Evolutionary conservation across 257 asterid genomes (phyloP).

Genomic region (Salvia splendens): DNA sequence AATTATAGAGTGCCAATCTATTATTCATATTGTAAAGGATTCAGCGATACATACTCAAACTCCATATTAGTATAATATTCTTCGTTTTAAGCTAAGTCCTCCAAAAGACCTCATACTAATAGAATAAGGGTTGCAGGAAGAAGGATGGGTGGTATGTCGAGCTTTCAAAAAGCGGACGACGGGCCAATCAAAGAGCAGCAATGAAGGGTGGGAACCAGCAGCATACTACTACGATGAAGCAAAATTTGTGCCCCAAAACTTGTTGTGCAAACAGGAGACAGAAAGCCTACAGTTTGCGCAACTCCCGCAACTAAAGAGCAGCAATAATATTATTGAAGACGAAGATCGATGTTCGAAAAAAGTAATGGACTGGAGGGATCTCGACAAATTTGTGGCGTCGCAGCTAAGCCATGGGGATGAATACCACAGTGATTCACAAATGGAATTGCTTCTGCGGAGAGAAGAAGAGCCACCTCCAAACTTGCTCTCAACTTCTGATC

Average conservation of each 20-base stretch:
- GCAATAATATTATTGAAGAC: conserved; percentile 25
- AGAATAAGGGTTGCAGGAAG: conserved; percentile 3
- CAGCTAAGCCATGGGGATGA: conserved; percentile 74
- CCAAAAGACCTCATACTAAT: too few relatives aligned
- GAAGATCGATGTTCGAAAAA: conserved; percentile 21
- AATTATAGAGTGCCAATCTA: too few relatives aligned
- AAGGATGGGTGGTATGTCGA: conserved; percentile 28
- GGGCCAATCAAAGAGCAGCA: neutral
- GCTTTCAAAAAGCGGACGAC: conserved; percentile 25
- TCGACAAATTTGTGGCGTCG: conserved; percentile 84
- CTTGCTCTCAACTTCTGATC: conserved; percentile 3
- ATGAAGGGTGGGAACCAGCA: neutral
- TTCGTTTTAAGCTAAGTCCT: too few relatives aligned
- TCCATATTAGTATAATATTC: neutral
- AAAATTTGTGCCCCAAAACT: neutral
- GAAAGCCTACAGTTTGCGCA: conserved; percentile 48
- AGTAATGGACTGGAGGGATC: conserved; percentile 76
- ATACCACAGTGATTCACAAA: conserved; percentile 4
- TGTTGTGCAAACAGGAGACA: conserved; percentile 50
- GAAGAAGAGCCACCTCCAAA: neutral
- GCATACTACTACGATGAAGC: conserved; percentile 6
- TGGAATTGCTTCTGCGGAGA: conserved; percentile 19
- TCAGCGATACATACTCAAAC: neutral
- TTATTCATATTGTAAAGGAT: too few relatives aligned
- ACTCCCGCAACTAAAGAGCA: conserved; percentile 65